A percentile compares a stretch with the other conserved stretches of the same genome.
These are phyloP conservation scores for Globisporangium ultimum DNA, from an alignment of 352 stramenopile species.

Conservation along the genomic window DNA sequence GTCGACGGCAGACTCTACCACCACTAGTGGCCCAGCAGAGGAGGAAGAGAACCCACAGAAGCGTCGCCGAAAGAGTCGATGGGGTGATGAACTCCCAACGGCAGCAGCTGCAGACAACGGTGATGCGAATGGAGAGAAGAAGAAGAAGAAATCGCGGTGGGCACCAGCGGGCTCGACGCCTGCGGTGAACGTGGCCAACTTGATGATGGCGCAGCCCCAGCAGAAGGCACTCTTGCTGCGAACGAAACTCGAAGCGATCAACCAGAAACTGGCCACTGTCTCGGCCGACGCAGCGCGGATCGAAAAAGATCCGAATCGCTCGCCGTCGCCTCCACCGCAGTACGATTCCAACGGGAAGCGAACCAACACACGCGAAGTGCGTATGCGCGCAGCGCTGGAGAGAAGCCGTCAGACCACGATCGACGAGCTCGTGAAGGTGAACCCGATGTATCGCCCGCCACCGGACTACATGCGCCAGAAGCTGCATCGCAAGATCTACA, in stretches of 20 bases:
- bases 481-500: conserved; percentile 95
- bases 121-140: conserved; percentile 40
- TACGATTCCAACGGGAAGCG: conserved; percentile 97
- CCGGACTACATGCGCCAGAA: conserved; percentile 91
- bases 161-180: conserved; percentile 40
- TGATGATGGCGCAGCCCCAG: conserved; percentile 49
- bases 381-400: conserved; percentile 91
- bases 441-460: conserved; percentile 86
- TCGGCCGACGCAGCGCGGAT: conserved; percentile 69
- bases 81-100: conserved; percentile 64
- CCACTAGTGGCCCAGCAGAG: not conserved
- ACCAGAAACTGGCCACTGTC: conserved; percentile 76
- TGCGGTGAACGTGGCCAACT: conserved; percentile 40
- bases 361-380: conserved; percentile 95
- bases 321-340: conserved; percentile 90
- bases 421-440: conserved; percentile 95
- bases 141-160: conserved; percentile 81
- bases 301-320: conserved; percentile 87
- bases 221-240: conserved; percentile 73
- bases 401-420: conserved; percentile 91
- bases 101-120: conserved; percentile 11
- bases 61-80: conserved; percentile 83
- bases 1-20: not conserved
- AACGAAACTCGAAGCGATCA: conserved; percentile 70
- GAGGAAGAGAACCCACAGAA: conserved; percentile 50